These are phyloP conservation scores for Botryotinia convoluta DNA, from an alignment of 2,329 filamentous ascomycete species.

Conservation along the genomic window DNA sequence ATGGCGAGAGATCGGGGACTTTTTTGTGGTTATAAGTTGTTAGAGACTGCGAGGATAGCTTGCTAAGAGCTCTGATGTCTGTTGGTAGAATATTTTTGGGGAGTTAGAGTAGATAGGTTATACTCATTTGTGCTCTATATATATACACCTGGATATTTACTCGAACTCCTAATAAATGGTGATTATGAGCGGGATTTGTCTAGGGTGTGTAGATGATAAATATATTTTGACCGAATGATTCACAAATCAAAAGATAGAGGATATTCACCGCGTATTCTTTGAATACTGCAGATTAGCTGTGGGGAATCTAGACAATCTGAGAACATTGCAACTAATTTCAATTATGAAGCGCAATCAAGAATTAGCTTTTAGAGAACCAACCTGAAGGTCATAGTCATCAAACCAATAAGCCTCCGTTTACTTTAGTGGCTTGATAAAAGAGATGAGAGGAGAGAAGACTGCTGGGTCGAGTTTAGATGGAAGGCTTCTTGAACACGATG, in stretches of 20 bases:
- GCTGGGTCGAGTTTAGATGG: background rate
- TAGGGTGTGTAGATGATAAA: background rate
- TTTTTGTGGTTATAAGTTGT: background rate
- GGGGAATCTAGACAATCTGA: background rate
- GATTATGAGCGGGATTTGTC: background rate
- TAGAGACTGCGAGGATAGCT: background rate
- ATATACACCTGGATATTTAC: background rate
- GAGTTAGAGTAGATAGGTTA: background rate
- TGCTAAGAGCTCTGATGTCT: background rate
- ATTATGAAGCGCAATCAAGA: background rate
- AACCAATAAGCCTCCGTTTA: rapidly evolving
- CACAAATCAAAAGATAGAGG: background rate
- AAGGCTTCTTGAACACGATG: constrained; percentile 37
- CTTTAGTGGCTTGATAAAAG: background rate
- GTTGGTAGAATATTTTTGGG: background rate
- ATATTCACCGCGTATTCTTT: background rate
- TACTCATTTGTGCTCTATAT: background rate
- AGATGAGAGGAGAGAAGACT: background rate
- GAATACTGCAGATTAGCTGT: background rate
- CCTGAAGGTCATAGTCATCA: background rate
- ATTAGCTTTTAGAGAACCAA: background rate
- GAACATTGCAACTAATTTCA: background rate
- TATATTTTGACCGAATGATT: background rate
- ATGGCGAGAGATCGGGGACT: background rate
- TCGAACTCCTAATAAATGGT: background rate